Conservation (phyloP, 768 basidiomycete species). For the Favolaschia claudopus region DNA sequence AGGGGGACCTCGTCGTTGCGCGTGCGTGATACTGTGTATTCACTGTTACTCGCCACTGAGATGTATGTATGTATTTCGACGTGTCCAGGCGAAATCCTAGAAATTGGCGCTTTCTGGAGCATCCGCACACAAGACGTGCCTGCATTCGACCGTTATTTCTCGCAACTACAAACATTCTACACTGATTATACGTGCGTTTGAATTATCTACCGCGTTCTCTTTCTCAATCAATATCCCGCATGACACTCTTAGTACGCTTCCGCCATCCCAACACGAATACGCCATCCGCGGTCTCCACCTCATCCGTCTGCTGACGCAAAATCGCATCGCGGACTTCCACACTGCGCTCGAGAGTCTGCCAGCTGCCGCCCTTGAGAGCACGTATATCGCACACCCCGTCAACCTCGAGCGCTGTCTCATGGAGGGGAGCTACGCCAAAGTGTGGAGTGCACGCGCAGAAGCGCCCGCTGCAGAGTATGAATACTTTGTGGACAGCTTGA, state of each 20-base stretch:
- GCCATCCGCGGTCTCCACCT: constrained; percentile 93
- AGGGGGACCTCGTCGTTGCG: constrained; percentile 74
- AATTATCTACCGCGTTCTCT: not conserved
- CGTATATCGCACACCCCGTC: constrained; percentile 84
- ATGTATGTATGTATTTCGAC: not conserved
- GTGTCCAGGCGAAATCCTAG: constrained; percentile 85
- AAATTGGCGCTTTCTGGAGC: constrained; percentile 95
- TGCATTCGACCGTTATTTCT: constrained; percentile 94
- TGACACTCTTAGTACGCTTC: constrained; percentile 64
- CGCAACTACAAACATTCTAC: constrained; percentile 91
- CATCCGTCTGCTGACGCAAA: constrained; percentile 92
- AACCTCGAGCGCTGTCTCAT: constrained; percentile 97
- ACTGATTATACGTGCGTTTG: constrained; percentile 76
- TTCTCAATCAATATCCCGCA: constrained; percentile 2
- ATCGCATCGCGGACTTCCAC: constrained; percentile 97
- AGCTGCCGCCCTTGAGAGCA: constrained; percentile 70
- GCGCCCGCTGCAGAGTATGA: constrained; percentile 95
- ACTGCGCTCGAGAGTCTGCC: constrained; percentile 93
- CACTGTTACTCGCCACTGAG: too few species aligned
- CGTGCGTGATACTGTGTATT: constrained; percentile 64
- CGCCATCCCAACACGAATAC: constrained; percentile 86
- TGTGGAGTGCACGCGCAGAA: constrained; percentile 93
- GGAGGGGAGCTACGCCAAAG: constrained; percentile 98
- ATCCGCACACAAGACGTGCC: constrained; percentile 89
- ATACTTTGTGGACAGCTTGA: constrained; percentile 90